Conservation (phyloP, 306 rosid genomes). For the Begonia fuchsioides region DNA sequence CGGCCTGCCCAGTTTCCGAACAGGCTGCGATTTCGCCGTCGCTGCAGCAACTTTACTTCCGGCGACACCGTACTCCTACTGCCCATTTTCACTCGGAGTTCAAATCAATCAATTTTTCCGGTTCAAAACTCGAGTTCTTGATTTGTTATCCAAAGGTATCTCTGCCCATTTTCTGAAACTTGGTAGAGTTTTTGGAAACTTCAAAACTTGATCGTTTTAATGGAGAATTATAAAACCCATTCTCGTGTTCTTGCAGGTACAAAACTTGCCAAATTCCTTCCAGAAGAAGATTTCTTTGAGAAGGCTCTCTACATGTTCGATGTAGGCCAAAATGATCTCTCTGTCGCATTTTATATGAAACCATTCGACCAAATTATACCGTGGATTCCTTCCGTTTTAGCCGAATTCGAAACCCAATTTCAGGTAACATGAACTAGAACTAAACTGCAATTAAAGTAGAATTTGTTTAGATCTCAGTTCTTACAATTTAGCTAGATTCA, state of each 20-base stretch:
- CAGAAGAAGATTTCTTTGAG: slow-evolving; percentile 17
- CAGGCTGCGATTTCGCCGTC: slow-evolving; percentile 25
- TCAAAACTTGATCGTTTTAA: background rate
- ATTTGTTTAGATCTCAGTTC: too few species aligned
- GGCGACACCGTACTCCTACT: slow-evolving; percentile 16
- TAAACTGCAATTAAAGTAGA: too few species aligned
- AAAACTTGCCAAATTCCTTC: slow-evolving; percentile 11
- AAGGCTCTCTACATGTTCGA: slow-evolving; percentile 23
- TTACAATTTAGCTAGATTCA: too few species aligned
- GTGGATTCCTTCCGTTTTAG: slow-evolving; percentile 12
- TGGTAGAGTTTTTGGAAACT: background rate
- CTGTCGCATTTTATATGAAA: slow-evolving; percentile 15
- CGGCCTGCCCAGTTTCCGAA: slow-evolving; percentile 25
- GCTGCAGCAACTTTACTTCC: slow-evolving; percentile 24
- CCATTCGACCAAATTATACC: slow-evolving; percentile 18
- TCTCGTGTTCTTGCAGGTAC: slow-evolving; percentile 7
- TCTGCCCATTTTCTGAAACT: too few species aligned
- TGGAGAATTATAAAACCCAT: background rate
- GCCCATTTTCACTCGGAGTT: slow-evolving; percentile 23
- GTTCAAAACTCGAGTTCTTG: slow-evolving; percentile 19
- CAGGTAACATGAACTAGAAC: slow-evolving; percentile 5
- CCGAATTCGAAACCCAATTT: slow-evolving; percentile 17
- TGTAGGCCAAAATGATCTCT: slow-evolving; percentile 28
- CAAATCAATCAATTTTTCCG: slow-evolving; percentile 18
- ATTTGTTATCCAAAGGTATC: slow-evolving; percentile 17